Evolutionary conservation across 2,329 filamentous ascomycete genomes (phyloP).

Genomic region (Alternaria arborescens): DNA sequence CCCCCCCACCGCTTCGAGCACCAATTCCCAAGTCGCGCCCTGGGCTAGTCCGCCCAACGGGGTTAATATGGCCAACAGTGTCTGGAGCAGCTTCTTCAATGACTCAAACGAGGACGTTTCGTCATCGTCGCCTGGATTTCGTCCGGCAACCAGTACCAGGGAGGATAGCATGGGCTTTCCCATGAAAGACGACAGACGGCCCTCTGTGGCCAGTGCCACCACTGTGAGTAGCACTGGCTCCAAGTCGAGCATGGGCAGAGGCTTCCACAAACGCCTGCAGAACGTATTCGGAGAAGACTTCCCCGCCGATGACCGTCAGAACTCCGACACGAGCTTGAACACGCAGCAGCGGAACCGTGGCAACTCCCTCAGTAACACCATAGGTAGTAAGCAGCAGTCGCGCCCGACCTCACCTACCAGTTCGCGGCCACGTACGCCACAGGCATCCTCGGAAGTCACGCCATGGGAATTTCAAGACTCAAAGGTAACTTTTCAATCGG

Average conservation of each 20-base stretch:
- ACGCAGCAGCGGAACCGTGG: constrained; percentile 74
- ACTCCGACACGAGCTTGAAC: constrained; percentile 73
- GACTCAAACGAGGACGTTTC: constrained; percentile 75
- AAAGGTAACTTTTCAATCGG: constrained; percentile 63
- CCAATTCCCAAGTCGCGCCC: constrained; percentile 60
- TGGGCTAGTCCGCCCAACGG: constrained; percentile 58
- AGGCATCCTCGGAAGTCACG: constrained; percentile 90
- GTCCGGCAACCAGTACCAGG: constrained; percentile 64
- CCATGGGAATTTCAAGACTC: constrained; percentile 96
- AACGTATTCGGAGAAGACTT: constrained; percentile 94
- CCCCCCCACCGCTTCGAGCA: constrained; percentile 63
- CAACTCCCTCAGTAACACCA: constrained; percentile 77
- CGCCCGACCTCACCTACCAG: constrained; percentile 74
- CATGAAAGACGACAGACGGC: constrained; percentile 74
- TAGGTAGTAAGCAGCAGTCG: constrained; percentile 58
- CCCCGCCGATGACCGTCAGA: constrained; percentile 68
- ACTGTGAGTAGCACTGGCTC: constrained; percentile 88
- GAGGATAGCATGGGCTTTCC: constrained; percentile 58
- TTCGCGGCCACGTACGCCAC: constrained; percentile 82
- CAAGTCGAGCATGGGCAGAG: constrained; percentile 73
- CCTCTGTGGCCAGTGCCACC: constrained; percentile 86
- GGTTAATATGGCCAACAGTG: constrained; percentile 54
- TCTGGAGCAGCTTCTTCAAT: constrained; percentile 71
- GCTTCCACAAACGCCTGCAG: constrained; percentile 79
- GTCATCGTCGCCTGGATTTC: constrained; percentile 76